Base-by-base conservation (phyloP, 257 asterid species). In the Cinchona pubescens region DNA sequence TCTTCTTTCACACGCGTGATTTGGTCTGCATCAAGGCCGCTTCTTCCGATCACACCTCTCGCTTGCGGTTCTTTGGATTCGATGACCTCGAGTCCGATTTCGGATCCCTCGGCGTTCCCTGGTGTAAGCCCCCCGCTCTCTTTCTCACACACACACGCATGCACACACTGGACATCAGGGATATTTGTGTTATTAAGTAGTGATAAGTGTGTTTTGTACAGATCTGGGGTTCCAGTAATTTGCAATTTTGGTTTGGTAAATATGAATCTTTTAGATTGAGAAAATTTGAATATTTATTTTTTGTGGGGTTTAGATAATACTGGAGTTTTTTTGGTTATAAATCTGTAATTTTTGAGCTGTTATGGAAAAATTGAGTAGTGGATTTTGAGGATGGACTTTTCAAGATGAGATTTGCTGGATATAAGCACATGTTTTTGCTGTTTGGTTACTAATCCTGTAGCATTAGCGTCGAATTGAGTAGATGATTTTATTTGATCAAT, bases 101-200 rank as follows among this genome's bases (percentile, higher is more conserved):
- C 73, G 98, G 96, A 83, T 87, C 92, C 81, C 97, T 95, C 42
- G 99, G 99, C 43, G 98, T 95, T 79, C 98, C 98, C 83, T 95
- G 96, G 96, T 95, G 99, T 95, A 90, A 85, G 97, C 75, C 61
- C 19, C 72, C 72, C 7, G 19, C 19, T 35, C 56, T 32, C 6
- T 32, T 45, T 53, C 45, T 40, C 5, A 2, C 45, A 2, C 45
- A 40, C 42, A 38, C 42, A 38, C 45, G 8, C 7, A 14, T 19
- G 10, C 59, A 35, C 62, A 0, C 12, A 11, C 25, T 48, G 27
- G 11, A 34, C 43, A 19, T 40, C 63, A 18, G 4, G 34, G 61
- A 59, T 45, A 58, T 65, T 65, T 10, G 34, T 37, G 38, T 29
- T 55, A 74, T 35, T 46, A 40, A 79, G 48, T 13, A n/a, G n/a